phyloP scores from a whole-genome alignment of 306 rosid genomes.

The Casuarina glauca region DNA sequence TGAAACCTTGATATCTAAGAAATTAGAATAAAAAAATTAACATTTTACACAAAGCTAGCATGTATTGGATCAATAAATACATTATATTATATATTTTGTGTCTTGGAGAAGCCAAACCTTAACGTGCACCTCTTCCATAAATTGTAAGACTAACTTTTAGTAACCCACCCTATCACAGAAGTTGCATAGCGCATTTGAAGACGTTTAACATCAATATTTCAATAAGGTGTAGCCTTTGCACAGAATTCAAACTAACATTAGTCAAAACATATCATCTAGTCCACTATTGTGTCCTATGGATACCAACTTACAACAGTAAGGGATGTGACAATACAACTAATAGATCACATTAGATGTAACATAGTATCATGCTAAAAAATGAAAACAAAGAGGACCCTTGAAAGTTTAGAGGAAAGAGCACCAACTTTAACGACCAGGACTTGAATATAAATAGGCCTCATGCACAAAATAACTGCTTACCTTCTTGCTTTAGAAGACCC shows the following conservation, averaged over 20 bases:
- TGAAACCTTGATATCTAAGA: too few relatives aligned
- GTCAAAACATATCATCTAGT: neutral
- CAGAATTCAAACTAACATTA: conserved; percentile 14
- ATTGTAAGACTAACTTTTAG: conserved; percentile 13
- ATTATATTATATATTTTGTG: too few relatives aligned
- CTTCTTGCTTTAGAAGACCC: too few relatives aligned
- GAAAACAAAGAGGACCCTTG: neutral
- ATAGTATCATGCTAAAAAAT: neutral
- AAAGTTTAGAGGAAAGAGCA: neutral
- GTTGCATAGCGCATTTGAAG: conserved; percentile 95
- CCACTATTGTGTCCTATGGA: conserved; percentile 17
- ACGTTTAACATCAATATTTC: conserved; percentile 93
- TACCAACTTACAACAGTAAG: neutral
- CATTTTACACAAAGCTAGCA: too few relatives aligned
- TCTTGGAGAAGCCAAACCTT: conserved; percentile 58
- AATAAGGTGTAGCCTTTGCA: conserved; percentile 88
- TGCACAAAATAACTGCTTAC: neutral
- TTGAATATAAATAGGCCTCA: neutral
- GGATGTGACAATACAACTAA: neutral
- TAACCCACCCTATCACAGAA: conserved; percentile 83
- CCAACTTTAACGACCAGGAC: neutral
- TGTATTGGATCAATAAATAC: too few relatives aligned
- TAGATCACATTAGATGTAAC: neutral
- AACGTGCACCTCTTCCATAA: conserved; percentile 92
- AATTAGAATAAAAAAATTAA: too few relatives aligned